phyloP scores from a whole-genome alignment of 176 grass and related monocot genomes.

The Oropetium thomaeum region DNA sequence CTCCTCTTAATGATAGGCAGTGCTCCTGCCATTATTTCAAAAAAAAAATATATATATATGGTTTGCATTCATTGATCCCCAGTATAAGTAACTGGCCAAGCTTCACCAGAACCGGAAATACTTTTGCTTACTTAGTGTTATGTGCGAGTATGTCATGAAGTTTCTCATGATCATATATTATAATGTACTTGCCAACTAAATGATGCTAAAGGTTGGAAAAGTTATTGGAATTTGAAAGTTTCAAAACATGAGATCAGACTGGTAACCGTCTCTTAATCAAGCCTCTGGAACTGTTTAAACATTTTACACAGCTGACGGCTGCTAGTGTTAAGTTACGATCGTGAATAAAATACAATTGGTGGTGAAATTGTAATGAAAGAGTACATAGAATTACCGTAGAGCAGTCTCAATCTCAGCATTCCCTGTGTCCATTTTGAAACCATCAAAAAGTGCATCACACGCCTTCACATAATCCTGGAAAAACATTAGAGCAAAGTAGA shows the following conservation, averaged over 20 bases:
- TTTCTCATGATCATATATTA: not conserved
- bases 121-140: not conserved
- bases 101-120: not conserved
- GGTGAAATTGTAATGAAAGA: not conserved
- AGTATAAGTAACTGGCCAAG: not conserved
- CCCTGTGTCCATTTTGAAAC: constrained; percentile 32
- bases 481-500: constrained; percentile 13
- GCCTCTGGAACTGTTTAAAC: too few species aligned
- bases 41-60: too few species aligned
- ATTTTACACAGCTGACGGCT: too few species aligned
- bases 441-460: constrained; percentile 23
- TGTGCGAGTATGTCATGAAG: not conserved
- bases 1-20: too few species aligned
- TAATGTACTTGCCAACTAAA: not conserved
- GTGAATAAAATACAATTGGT: not conserved
- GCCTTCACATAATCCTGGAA: constrained; percentile 33
- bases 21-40: too few species aligned
- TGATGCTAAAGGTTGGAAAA: not conserved
- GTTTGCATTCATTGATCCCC: too few species aligned
- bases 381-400: constrained; percentile 1
- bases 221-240: not conserved
- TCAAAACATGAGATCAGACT: not conserved
- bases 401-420: not conserved
- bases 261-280: not conserved
- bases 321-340: too few species aligned